Evolutionary conservation across 2,329 filamentous ascomycete species (phyloP).

Genomic region (Fusarium sp.): DNA sequence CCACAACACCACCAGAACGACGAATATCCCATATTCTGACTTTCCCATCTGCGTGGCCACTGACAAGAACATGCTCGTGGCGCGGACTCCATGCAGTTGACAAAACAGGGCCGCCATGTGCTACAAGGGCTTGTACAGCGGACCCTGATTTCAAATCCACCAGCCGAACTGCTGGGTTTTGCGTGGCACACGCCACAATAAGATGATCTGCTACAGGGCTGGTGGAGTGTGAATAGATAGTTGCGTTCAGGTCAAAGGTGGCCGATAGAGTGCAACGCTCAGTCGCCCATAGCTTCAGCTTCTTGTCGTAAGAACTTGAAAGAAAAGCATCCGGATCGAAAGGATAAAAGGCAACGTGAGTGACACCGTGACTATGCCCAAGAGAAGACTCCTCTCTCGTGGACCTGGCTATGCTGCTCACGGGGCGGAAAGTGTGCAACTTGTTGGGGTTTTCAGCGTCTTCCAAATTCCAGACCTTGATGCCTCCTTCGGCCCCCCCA

Average conservation of each 20-base stretch:
- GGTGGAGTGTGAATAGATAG: constrained; percentile 80
- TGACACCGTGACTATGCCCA: constrained; percentile 76
- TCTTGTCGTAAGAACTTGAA: constrained; percentile 81
- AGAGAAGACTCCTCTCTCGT: constrained; percentile 41
- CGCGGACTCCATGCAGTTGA: constrained; percentile 84
- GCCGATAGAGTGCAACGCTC: constrained; percentile 69
- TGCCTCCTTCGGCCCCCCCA: constrained; percentile 84
- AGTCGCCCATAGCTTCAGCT: constrained; percentile 79
- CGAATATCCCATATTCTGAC: constrained; percentile 90
- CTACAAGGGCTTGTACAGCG: constrained; percentile 73
- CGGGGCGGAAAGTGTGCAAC: constrained; percentile 64
- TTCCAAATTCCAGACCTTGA: constrained; percentile 90
- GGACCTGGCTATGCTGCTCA: constrained; percentile 61
- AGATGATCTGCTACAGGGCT: constrained; percentile 79
- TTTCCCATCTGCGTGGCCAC: constrained; percentile 85
- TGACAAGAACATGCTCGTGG: constrained; percentile 81
- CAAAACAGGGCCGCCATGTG: constrained; percentile 74
- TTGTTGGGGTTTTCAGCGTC: constrained; percentile 57
- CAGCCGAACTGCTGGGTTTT: constrained; percentile 84
- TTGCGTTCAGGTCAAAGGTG: constrained; percentile 74
- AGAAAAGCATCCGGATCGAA: constrained; percentile 81
- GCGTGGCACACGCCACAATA: constrained; percentile 88
- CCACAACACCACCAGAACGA: constrained; percentile 79
- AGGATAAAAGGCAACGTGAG: constrained; percentile 80
- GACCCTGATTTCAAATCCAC: constrained; percentile 88